phyloP scores from a whole-genome alignment of 768 basidiomycete species.

The Serendipita sp. region DNA sequence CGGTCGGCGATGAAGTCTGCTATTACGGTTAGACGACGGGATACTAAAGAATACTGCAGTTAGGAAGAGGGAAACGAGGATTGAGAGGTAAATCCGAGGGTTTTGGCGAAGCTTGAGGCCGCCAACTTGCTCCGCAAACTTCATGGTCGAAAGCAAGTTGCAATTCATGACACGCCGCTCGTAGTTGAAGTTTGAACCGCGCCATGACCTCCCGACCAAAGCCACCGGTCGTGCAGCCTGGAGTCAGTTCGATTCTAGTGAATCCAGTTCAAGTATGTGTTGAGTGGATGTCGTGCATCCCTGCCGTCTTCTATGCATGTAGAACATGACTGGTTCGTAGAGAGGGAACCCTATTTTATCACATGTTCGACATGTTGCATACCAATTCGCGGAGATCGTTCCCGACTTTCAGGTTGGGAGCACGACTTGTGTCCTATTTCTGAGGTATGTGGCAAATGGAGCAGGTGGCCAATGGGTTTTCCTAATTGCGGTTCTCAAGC shows the following conservation, averaged over 20 bases:
- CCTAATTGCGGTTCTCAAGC: slow-evolving; percentile 26
- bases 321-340: slow-evolving; percentile 25
- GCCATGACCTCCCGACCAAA: slow-evolving; percentile 1
- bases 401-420: slow-evolving; percentile 92
- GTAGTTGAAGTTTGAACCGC: not conserved
- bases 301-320: not conserved
- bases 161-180: no score
- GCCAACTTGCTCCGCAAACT: not conserved
- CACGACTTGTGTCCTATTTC: slow-evolving; percentile 81
- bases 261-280: slow-evolving; percentile 40
- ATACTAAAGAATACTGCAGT: not conserved
- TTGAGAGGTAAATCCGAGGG: not conserved
- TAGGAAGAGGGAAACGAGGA: not conserved
- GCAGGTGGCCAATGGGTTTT: not conserved
- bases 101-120: not conserved
- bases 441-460: slow-evolving; percentile 41
- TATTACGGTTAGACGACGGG: not conserved
- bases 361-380: slow-evolving; percentile 72
- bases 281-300: no score
- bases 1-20: slow-evolving; percentile 5
- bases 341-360: slow-evolving; percentile 82
- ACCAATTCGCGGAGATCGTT: slow-evolving; percentile 88
- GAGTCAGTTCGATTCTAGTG: slow-evolving; percentile 31
- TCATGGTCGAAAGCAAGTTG: not conserved
- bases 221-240: slow-evolving; percentile 51